These are phyloP conservation scores for Neopestalotiopsis rosae DNA, from an alignment of 2,329 filamentous ascomycete genomes.

Conservation along the genomic window DNA sequence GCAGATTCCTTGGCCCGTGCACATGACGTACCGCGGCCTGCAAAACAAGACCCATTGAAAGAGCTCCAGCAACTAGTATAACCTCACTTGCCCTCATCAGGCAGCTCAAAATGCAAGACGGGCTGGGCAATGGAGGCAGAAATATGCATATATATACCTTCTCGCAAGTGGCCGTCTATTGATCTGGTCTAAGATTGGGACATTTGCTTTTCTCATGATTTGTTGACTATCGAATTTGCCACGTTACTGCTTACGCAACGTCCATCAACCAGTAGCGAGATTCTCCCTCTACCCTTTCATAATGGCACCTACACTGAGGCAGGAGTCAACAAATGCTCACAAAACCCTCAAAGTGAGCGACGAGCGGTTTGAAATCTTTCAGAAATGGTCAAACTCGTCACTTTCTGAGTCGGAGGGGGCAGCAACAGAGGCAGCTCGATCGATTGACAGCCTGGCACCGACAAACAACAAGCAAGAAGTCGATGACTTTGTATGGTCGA, in stretches of 20 bases:
- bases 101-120: conserved; percentile 6
- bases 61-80: not conserved
- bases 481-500: conserved; percentile 30
- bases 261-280: too few relatives aligned
- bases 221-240: too few relatives aligned
- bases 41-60: not conserved
- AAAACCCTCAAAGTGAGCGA: conserved; percentile 1
- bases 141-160: not conserved
- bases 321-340: not conserved
- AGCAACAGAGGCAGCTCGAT: conserved; percentile 15
- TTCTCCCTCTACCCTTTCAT: not conserved
- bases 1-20: conserved; percentile 7
- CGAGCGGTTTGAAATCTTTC: conserved; percentile 28
- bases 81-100: conserved; percentile 7
- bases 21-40: conserved; percentile 4
- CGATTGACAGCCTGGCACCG: conserved; percentile 23
- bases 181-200: not conserved
- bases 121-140: conserved; percentile 1
- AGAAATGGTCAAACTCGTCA: conserved; percentile 24
- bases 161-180: not conserved
- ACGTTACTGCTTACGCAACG: too few relatives aligned
- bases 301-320: not conserved
- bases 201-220: too few relatives aligned
- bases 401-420: conserved; percentile 21
- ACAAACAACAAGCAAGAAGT: conserved; percentile 16